Evolutionary conservation across 2,329 filamentous ascomycete genomes (phyloP).

Genomic region (Monilinia fructicola): DNA sequence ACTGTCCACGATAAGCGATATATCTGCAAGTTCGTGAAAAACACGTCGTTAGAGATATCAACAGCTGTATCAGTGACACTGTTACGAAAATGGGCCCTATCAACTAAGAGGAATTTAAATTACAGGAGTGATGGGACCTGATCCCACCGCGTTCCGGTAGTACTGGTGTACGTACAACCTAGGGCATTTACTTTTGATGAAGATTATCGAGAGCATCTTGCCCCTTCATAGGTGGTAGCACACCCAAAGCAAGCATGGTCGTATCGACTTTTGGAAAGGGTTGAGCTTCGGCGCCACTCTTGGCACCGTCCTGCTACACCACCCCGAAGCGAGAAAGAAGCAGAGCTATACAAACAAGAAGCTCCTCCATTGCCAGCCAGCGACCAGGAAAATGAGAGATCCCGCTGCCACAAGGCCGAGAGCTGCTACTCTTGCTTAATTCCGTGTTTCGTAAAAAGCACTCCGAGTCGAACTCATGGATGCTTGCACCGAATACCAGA

Average conservation of each 20-base stretch:
- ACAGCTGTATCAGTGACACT: neutral
- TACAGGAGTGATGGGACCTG: neutral
- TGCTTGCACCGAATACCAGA: neutral
- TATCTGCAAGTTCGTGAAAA: neutral
- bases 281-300: neutral
- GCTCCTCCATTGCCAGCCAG: neutral
- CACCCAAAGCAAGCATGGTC: neutral
- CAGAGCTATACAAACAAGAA: neutral
- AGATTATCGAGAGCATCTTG: neutral
- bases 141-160: neutral
- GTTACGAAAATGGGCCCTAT: neutral
- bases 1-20: neutral
- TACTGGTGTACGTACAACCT: neutral
- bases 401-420: neutral
- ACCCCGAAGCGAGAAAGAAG: neutral
- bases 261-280: neutral
- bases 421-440: neutral
- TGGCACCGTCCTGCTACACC: neutral
- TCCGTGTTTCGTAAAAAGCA: neutral
- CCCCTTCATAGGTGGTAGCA: neutral
- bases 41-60: neutral
- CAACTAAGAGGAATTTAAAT: neutral
- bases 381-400: neutral
- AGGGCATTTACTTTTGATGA: neutral
- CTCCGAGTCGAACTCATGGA: neutral